Percentiles rank a stretch among this genome's conserved stretches.
Conservation (phyloP, 2,329 filamentous ascomycete genomes). For the Trichoderma arundinaceum region DNA sequence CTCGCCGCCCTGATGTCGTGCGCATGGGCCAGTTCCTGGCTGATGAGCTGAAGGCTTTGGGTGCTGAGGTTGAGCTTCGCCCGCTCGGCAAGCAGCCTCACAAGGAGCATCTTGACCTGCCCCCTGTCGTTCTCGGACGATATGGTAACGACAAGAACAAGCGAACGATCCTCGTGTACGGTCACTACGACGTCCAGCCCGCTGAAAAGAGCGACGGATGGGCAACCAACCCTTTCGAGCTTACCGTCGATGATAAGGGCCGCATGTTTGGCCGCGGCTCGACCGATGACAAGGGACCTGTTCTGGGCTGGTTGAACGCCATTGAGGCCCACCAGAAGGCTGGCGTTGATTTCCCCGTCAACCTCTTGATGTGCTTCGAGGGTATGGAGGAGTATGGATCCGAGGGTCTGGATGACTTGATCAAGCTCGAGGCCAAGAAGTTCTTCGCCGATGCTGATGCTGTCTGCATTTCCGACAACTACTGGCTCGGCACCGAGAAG, state of each 20-base stretch:
- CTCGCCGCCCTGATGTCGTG: constrained; percentile 87
- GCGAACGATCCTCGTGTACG: constrained; percentile 94
- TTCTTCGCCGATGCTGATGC: constrained; percentile 96
- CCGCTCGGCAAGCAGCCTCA: constrained; percentile 89
- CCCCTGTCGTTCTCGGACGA: constrained; percentile 87
- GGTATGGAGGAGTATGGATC: constrained; percentile 99
- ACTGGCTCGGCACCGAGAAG: constrained; percentile 99
- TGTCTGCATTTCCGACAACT: constrained; percentile 99
- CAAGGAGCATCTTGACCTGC: constrained; percentile 87
- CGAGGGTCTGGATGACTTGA: constrained; percentile 93
- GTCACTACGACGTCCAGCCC: constrained; percentile 98
- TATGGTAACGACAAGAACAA: constrained; percentile 93
- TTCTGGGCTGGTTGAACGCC: constrained; percentile 95
- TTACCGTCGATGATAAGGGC: constrained; percentile 85
- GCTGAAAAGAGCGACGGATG: constrained; percentile 92
- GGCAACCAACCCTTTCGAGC: constrained; percentile 91
- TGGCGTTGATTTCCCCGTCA: constrained; percentile 92
- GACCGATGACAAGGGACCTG: constrained; percentile 97
- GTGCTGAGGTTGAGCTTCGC: constrained; percentile 85
- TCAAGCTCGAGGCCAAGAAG: constrained; percentile 86
- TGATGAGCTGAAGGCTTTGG: constrained; percentile 79
- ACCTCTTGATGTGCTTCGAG: constrained; percentile 99
- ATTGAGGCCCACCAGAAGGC: constrained; percentile 98
- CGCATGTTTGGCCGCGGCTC: constrained; percentile 96
- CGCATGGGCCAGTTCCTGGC: constrained; percentile 95